Conservation (phyloP, 345 rosid genomes). For the Reutealis trisperma region DNA sequence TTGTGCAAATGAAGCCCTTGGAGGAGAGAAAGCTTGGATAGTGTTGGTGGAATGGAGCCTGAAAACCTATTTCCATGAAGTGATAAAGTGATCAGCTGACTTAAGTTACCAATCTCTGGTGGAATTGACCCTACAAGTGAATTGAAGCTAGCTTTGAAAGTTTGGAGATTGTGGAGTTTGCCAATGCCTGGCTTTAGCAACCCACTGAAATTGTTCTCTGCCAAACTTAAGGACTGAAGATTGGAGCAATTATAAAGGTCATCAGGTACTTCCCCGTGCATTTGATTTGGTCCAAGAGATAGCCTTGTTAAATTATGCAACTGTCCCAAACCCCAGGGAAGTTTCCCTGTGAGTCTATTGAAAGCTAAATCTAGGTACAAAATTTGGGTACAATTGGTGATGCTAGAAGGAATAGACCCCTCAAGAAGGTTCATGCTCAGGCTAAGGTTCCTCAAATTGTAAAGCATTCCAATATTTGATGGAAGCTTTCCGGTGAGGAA, state of each 20-base stretch:
- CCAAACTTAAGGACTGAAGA: conserved; percentile 35
- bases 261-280: conserved; percentile 75
- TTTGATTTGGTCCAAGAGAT: conserved; percentile 42
- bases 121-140: conserved; percentile 70
- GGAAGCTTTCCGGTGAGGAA: conserved; percentile 67
- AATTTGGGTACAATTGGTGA: conserved; percentile 68
- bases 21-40: conserved; percentile 60
- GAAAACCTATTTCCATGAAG: conserved; percentile 60
- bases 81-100: conserved; percentile 40
- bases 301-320: conserved; percentile 52
- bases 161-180: conserved; percentile 51
- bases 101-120: conserved; percentile 60
- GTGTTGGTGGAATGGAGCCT: conserved; percentile 57
- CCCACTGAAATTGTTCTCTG: conserved; percentile 59
- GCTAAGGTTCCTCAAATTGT: conserved; percentile 63
- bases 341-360: conserved; percentile 52
- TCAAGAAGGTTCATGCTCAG: conserved; percentile 51
- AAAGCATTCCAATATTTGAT: conserved; percentile 55
- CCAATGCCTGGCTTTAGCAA: conserved; percentile 56
- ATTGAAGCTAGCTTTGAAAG: conserved; percentile 39
- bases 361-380: conserved; percentile 34
- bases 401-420: conserved; percentile 72
- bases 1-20: conserved; percentile 59
- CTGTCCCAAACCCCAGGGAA: conserved; percentile 64
- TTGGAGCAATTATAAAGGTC: conserved; percentile 75